A percentile compares a stretch with the other conserved stretches of the same genome.
phyloP scores from a whole-genome alignment of 495 filamentous ascomycete species.

The Trichoderma asperelloides region DNA sequence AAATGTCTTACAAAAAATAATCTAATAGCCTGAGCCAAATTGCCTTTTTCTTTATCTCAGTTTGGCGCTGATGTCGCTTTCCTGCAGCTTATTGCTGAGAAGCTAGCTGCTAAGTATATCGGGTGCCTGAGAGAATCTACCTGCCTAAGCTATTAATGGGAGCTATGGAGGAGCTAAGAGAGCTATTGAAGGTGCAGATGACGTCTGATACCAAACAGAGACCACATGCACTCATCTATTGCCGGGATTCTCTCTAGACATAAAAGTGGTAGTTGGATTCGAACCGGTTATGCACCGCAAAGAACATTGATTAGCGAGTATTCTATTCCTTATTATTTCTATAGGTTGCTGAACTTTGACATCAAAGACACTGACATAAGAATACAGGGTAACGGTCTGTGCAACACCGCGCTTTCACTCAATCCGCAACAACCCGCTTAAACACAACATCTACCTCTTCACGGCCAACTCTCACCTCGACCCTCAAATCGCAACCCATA shows the following conservation, averaged over 20 bases:
- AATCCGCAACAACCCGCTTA: background rate
- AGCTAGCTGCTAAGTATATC: background rate
- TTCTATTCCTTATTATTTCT: too few relatives aligned
- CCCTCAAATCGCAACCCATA: background rate
- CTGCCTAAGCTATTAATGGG: background rate
- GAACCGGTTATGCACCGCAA: too few relatives aligned
- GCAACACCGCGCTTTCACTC: background rate
- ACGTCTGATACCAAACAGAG: background rate
- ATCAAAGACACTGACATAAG: too few relatives aligned
- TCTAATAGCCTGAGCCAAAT: background rate
- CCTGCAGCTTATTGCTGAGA: background rate
- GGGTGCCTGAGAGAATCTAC: too few relatives aligned
- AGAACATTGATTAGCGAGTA: too few relatives aligned
- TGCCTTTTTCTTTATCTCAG: background rate
- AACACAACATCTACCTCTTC: slow-evolving; percentile 4
- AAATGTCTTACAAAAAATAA: background rate
- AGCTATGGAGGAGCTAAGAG: background rate
- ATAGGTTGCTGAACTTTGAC: too few relatives aligned
- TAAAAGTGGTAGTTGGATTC: too few relatives aligned
- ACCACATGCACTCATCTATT: too few relatives aligned
- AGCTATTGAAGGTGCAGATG: background rate
- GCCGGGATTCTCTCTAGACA: too few relatives aligned
- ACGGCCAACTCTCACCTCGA: background rate
- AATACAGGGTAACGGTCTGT: too few relatives aligned
- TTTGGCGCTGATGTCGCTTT: background rate